A percentile compares a stretch with the other conserved stretches of the same genome.
phyloP scores from a whole-genome alignment of 2,329 filamentous ascomycete genomes.

The Alternaria postmessia region DNA sequence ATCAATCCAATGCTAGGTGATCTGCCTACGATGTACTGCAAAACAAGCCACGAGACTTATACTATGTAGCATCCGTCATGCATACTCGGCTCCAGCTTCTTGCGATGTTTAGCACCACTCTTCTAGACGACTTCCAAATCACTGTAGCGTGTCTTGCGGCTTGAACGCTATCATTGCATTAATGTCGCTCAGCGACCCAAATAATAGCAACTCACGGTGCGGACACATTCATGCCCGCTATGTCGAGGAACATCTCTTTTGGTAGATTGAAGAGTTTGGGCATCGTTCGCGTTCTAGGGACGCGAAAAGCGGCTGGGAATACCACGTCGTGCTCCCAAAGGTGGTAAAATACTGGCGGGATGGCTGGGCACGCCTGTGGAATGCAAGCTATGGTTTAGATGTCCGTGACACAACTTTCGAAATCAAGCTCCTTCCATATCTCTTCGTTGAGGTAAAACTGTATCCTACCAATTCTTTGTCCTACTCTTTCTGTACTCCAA shows the following conservation, averaged over 20 bases:
- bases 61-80: neutral
- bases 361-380: neutral
- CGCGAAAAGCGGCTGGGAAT: neutral
- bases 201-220: neutral
- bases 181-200: neutral
- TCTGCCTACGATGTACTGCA: neutral
- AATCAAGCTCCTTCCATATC: constrained; percentile 1
- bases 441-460: neutral
- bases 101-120: neutral
- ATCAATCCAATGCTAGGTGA: neutral
- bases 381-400: neutral
- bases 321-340: neutral
- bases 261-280: neutral
- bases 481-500: neutral
- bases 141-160: neutral
- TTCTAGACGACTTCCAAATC: neutral
- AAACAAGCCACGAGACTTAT: neutral
- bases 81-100: neutral
- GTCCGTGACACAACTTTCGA: neutral
- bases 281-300: neutral
- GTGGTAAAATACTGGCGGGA: neutral
- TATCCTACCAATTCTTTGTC: neutral
- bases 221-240: too few relatives aligned
- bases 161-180: neutral
- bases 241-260: neutral